Evolutionary conservation across 768 basidiomycete genomes (phyloP), one percentile per base, ranked within the genome.

Genomic region (Tephrocybe sp.): DNA sequence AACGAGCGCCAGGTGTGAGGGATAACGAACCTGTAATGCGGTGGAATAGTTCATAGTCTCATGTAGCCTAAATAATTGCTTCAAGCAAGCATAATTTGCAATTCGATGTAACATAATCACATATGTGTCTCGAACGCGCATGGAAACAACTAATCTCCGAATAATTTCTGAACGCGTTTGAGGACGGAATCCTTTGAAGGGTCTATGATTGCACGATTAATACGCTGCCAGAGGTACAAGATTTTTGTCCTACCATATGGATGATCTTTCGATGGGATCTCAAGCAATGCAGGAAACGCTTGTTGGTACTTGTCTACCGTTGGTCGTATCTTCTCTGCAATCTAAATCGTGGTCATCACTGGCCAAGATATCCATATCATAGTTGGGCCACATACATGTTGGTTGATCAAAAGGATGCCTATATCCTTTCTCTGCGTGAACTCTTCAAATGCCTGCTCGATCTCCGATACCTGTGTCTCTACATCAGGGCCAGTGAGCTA

Each of bases 201-300:
- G 69, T 98, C 95, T 95, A 60, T 24, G 55, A 42, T 45, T n/a
- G n/a, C 6, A 30, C 49, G 22, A 10, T 47, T 25, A 19, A 31
- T 30, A 40, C 10, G 18, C 38, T 22, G 21, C 30, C 5, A 34
- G 41, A n/a, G 33, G 42, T 27, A 25, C 29, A 30, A 34, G 25
- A n/a, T 18, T 8, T 16, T 16, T 29, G 23, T 42, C 80, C 50
- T 46, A 95, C 95, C 94, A 60, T 98, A 98, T 29, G 95, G 95
- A 68, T 97, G 94, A 63, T 98, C 95, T 67, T 98, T 98, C 47
- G 92, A 94, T 21, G 97, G 97, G 54, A 99, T 98, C 69, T 99
- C 97, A 13, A 99, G 82, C 33, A 99, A 71, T 0, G 97, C 93
- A 18, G 97, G 97, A 73, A 99, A 99, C 0, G 95, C 84, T 67